Base-by-base conservation (phyloP, 208 protist species). In the Trypanosoma theileri region DNA sequence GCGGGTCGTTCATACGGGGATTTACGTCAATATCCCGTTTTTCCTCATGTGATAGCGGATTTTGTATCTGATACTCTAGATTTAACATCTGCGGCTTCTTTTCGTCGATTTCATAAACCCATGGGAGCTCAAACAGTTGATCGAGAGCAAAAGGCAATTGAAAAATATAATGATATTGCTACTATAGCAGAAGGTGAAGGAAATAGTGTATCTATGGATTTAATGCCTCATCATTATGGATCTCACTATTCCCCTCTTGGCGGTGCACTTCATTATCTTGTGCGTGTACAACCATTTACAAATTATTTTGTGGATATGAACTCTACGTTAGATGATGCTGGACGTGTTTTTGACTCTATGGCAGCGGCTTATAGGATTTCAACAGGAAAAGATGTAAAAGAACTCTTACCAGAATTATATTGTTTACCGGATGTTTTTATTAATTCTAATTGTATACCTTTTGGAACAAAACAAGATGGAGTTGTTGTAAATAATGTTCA, bases 231-330 rank as follows among this genome's bases (percentile, higher is more conserved):
- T 72, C 86, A 97, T 54, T 97, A 98, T 70, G 96, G 96, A 21
- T 91, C 93, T 31, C 96, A 98, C 74, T 98, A 98, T 59, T 92
- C 86, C 14, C 91, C 80, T 8, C 77, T 91, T 14, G 89, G 77
- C 4, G 73, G 84, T 17, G 94, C 97, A 12, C 66, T 98, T 28
- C 86, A 89, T 59, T 99, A 84, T 67, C 71, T 98, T 19, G 73
- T 98, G 14, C 82, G 97, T 44, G 41, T 98, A 6, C 91, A 98
- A 75, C 97, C 97, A 21, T 99, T 98, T 82, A 89, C 92, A 0
- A 65, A 81, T 42, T 76, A 70, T 66, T 81, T 81, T 59, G 7
- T 79, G 55, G 45, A 73, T 59, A 79, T 79, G 73, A 79, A 79
- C 41, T 74, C 67, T 40, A 70, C 51, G 26, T 45, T 79, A 16